phyloP scores from a whole-genome alignment of 257 asterid species.

The Solanum stenotomum region DNA sequence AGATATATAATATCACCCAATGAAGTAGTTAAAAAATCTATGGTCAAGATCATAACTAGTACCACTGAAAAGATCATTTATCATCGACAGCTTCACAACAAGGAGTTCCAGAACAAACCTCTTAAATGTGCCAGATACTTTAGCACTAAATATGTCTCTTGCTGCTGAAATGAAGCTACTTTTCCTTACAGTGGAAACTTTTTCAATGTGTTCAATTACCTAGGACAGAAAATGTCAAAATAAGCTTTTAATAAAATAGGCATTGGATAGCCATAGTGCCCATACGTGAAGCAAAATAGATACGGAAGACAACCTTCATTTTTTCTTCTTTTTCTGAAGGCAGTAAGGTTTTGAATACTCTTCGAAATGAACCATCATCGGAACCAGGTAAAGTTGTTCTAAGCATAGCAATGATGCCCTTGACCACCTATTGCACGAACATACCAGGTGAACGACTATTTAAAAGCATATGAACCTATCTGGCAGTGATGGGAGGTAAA shows the following conservation, averaged over 20 bases:
- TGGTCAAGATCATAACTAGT: neutral
- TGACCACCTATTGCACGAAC: constrained; percentile 49
- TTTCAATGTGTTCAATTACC: constrained; percentile 84
- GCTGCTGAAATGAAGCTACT: constrained; percentile 89
- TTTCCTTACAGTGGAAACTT: constrained; percentile 73
- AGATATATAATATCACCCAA: neutral
- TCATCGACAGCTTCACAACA: neutral
- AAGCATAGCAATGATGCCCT: constrained; percentile 76
- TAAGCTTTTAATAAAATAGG: constrained; percentile 4
- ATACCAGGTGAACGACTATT: constrained; percentile 17
- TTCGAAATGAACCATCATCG: constrained; percentile 67
- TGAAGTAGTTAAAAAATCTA: neutral
- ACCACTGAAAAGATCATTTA: neutral
- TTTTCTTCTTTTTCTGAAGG: constrained; percentile 81
- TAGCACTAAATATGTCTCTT: constrained; percentile 76
- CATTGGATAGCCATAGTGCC: neutral
- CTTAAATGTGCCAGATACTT: constrained; percentile 86
- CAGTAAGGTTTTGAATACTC: constrained; percentile 74
- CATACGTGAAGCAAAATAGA: constrained; percentile 1
- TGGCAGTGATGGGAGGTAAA: neutral
- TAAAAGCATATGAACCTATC: constrained; percentile 4
- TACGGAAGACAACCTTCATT: constrained; percentile 47
- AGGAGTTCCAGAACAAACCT: constrained; percentile 37
- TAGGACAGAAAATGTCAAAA: constrained; percentile 22
- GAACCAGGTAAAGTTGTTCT: constrained; percentile 82